These are phyloP conservation scores for Cadophora sp. DNA, from an alignment of 2,329 filamentous ascomycete species.

Conservation along the genomic window DNA sequence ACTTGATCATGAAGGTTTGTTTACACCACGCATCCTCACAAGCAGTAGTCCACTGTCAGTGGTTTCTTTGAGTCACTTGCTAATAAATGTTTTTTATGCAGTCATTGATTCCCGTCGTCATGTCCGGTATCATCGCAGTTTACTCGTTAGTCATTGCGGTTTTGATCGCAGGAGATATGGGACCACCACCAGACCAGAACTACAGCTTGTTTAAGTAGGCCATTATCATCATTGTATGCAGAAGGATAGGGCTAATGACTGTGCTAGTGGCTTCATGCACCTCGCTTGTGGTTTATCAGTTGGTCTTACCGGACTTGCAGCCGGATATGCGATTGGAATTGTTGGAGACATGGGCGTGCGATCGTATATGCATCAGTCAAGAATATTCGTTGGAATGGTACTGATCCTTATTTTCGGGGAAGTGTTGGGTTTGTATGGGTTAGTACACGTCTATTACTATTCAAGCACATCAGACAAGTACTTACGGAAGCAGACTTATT, in stretches of 20 bases:
- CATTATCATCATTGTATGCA: conserved; percentile 30
- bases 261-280: conserved; percentile 83
- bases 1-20: conserved; percentile 88
- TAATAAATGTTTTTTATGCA: conserved; percentile 44
- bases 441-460: conserved; percentile 47
- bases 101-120: conserved; percentile 89
- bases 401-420: conserved; percentile 98
- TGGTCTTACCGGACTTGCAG: conserved; percentile 89
- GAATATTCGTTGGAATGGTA: conserved; percentile 98
- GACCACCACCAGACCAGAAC: conserved; percentile 67
- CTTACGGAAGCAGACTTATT: conserved; percentile 69
- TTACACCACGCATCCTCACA: neutral
- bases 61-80: neutral
- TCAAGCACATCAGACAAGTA: neutral
- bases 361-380: conserved; percentile 94
- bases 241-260: conserved; percentile 19
- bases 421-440: conserved; percentile 97
- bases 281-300: conserved; percentile 90
- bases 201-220: conserved; percentile 86
- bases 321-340: conserved; percentile 94
- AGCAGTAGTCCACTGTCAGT: no score
- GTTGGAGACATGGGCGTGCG: conserved; percentile 95
- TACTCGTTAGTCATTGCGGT: conserved; percentile 97
- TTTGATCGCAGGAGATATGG: conserved; percentile 90
- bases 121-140: conserved; percentile 99